A percentile compares a stretch with the other conserved stretches of the same genome.
Evolutionary conservation across 495 filamentous ascomycete genomes (phyloP).

Genomic region (Xylaria grammica): DNA sequence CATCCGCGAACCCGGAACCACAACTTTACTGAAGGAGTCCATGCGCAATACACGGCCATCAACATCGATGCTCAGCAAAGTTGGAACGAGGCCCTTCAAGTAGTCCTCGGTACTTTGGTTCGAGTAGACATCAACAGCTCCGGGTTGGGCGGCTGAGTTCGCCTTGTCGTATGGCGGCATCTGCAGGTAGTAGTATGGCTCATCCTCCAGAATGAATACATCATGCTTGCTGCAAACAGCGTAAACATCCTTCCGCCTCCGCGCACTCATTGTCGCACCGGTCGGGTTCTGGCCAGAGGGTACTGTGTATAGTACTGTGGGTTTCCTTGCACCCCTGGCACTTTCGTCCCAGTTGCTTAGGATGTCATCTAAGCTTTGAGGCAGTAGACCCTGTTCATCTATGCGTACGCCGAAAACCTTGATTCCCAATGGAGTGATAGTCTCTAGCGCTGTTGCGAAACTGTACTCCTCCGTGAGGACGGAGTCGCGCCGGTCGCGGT

Average conservation of each 20-base stretch:
- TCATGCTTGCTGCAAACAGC: constrained; percentile 79
- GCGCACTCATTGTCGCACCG: constrained; percentile 74
- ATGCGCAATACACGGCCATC: constrained; percentile 73
- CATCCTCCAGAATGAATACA: constrained; percentile 88
- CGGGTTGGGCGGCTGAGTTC: constrained; percentile 38
- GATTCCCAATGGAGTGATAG: constrained; percentile 76
- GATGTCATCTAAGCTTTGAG: constrained; percentile 67
- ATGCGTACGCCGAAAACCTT: constrained; percentile 74
- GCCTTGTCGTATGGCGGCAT: constrained; percentile 74
- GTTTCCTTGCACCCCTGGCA: constrained; percentile 66
- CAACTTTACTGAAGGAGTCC: constrained; percentile 83
- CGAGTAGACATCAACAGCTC: constrained; percentile 18
- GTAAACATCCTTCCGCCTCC: constrained; percentile 75
- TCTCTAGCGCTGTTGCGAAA: constrained; percentile 83
- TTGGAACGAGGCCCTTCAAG: constrained; percentile 57
- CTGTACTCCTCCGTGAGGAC: constrained; percentile 86
- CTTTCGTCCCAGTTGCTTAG: constrained; percentile 69
- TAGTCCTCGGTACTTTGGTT: constrained; percentile 46
- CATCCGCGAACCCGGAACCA: constrained; percentile 74
- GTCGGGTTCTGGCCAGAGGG: constrained; percentile 93
- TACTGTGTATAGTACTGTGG: constrained; percentile 79
- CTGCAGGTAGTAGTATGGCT: constrained; percentile 97
- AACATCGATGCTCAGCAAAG: constrained; percentile 68
- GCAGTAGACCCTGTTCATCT: constrained; percentile 78
- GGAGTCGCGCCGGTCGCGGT: constrained; percentile 67